phyloP scores from a whole-genome alignment of 2,329 filamentous ascomycete species.

The Aspergillus clavatus region DNA sequence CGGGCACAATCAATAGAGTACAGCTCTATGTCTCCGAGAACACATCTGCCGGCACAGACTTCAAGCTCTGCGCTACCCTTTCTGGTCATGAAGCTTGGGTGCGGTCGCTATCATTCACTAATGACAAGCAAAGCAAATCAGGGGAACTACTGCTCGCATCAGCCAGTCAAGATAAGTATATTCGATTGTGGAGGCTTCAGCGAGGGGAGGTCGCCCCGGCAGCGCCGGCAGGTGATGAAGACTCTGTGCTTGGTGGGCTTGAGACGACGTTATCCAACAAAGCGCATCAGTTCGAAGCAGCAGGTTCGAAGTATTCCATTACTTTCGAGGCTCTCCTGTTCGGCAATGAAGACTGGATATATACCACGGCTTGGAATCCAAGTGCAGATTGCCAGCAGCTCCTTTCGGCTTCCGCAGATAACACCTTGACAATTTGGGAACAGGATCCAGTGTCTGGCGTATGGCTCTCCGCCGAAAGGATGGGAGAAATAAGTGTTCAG shows the following conservation, averaged over 20 bases:
- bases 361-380: conserved; percentile 72
- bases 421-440: conserved; percentile 90
- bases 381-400: conserved; percentile 59
- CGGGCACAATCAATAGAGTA: conserved; percentile 75
- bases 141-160: conserved; percentile 80
- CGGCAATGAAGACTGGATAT: conserved; percentile 98
- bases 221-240: conserved; percentile 35
- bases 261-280: conserved; percentile 83
- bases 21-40: conserved; percentile 67
- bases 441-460: conserved; percentile 77
- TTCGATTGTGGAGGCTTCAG: conserved; percentile 85
- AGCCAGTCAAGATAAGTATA: conserved; percentile 95
- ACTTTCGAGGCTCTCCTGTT: conserved; percentile 92
- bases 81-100: conserved; percentile 94
- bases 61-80: conserved; percentile 70
- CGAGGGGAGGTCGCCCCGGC: conserved; percentile 61
- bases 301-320: conserved; percentile 63
- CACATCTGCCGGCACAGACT: conserved; percentile 43
- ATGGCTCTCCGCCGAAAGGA: conserved; percentile 78
- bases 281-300: conserved; percentile 67
- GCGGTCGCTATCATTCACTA: conserved; percentile 72
- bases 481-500: conserved; percentile 89
- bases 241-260: conserved; percentile 33
- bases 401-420: conserved; percentile 88
- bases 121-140: conserved; percentile 50